Conservation (phyloP, 345 rosid genomes). For the Erysimum cheiranthoides region DNA sequence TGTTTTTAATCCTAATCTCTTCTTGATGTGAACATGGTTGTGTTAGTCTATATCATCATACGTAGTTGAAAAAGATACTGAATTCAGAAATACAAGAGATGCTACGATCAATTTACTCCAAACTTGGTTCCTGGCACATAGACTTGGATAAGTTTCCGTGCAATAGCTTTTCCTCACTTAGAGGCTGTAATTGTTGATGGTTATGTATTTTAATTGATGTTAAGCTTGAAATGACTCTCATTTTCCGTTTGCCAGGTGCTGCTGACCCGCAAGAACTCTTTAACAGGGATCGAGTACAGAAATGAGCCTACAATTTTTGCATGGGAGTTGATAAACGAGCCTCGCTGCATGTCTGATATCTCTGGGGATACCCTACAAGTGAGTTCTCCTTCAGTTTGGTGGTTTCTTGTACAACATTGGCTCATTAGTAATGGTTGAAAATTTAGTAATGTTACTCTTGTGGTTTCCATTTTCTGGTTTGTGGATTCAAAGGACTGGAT, state of each 20-base stretch:
- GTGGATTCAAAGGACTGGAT: slow-evolving; percentile 76
- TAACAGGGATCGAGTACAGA: slow-evolving; percentile 85
- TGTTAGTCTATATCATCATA: not conserved
- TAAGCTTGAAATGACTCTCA: slow-evolving; percentile 15
- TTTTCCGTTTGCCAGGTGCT: slow-evolving; percentile 58
- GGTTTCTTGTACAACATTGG: slow-evolving; percentile 2
- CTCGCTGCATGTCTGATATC: slow-evolving; percentile 89
- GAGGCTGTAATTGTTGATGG: not conserved
- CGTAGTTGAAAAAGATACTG: not conserved
- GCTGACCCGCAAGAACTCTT: slow-evolving; percentile 83
- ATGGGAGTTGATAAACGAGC: slow-evolving; percentile 97
- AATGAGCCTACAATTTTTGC: slow-evolving; percentile 92
- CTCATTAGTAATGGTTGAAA: not conserved
- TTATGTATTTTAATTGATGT: not conserved
- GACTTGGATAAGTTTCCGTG: not conserved
- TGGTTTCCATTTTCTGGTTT: slow-evolving; percentile 19
- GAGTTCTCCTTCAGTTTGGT: slow-evolving; percentile 45
- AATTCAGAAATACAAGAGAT: not conserved
- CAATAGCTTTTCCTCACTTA: not conserved
- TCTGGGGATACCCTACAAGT: slow-evolving; percentile 95
- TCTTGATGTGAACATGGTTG: not conserved
- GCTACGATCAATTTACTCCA: not conserved
- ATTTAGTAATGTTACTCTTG: not conserved
- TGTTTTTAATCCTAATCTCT: slow-evolving; percentile 18
- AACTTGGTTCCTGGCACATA: not conserved